These are phyloP conservation scores for Lineolata rhizophorae DNA, from an alignment of 495 filamentous ascomycete genomes.

Conservation along the genomic window DNA sequence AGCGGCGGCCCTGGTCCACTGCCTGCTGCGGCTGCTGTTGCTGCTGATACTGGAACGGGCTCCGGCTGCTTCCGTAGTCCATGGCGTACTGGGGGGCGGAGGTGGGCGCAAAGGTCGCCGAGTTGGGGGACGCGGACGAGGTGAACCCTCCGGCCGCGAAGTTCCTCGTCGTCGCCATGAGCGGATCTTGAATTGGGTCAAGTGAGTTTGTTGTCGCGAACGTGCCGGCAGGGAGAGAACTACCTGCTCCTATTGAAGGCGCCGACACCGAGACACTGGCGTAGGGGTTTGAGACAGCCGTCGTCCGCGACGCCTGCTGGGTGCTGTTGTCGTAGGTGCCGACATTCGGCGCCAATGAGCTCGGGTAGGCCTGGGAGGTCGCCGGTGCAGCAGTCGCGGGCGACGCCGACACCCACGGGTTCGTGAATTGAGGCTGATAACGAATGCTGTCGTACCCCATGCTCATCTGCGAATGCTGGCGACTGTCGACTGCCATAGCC, in stretches of 20 bases:
- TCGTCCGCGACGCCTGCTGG: conserved; percentile 35
- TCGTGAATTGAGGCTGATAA: conserved; percentile 83
- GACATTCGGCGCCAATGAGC: conserved; percentile 34
- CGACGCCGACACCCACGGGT: conserved; percentile 67
- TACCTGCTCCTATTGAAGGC: conserved; percentile 45
- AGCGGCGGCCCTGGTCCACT: too few relatives aligned
- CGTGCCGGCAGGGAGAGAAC: conserved; percentile 40
- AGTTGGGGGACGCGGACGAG: conserved; percentile 27
- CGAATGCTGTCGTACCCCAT: too few relatives aligned
- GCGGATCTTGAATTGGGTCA: conserved; percentile 50
- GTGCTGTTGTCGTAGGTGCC: conserved; percentile 26
- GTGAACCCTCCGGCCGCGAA: conserved; percentile 16
- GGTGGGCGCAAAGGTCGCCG: conserved; percentile 45
- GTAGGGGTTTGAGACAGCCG: conserved; percentile 50
- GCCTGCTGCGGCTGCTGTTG: too few relatives aligned
- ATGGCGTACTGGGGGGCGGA: conserved; percentile 38
- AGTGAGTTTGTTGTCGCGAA: conserved; percentile 50
- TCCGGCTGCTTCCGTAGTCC: conserved; percentile 37
- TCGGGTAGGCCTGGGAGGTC: conserved; percentile 31
- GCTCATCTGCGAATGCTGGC: conserved; percentile 61
- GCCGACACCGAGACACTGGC: conserved; percentile 48
- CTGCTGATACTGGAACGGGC: conserved; percentile 31
- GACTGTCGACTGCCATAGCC: conserved; percentile 68
- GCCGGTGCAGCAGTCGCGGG: conserved; percentile 35
- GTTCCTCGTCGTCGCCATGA: conserved; percentile 22